Evolutionary conservation across 2,329 filamentous ascomycete species (phyloP).

Genomic region (Aspergillus candidus): DNA sequence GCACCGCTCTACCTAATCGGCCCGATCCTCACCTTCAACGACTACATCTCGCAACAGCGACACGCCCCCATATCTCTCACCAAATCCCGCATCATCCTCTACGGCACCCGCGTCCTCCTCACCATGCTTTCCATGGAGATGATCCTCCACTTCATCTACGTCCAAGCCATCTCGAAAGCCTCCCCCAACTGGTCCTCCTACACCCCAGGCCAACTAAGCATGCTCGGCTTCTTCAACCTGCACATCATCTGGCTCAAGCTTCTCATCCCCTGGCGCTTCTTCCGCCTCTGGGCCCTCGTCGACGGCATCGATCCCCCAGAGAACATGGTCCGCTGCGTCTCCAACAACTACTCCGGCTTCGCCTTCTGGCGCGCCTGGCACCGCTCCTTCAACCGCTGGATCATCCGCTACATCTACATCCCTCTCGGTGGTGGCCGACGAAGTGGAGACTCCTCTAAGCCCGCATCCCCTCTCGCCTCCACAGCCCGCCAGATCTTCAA

Average conservation of each 20-base stretch:
- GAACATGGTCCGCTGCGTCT: conserved; percentile 97
- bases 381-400: conserved; percentile 89
- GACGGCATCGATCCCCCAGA: conserved; percentile 93
- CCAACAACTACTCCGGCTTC: conserved; percentile 84
- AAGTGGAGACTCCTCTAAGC: conserved; percentile 21
- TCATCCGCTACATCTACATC: conserved; percentile 87
- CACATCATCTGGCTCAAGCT: conserved; percentile 98
- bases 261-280: conserved; percentile 94
- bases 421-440: conserved; percentile 68
- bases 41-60: conserved; percentile 83
- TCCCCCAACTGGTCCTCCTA: conserved; percentile 75
- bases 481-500: conserved; percentile 62
- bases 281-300: conserved; percentile 88
- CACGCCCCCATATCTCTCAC: conserved; percentile 68
- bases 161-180: conserved; percentile 82
- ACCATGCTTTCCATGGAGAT: conserved; percentile 85
- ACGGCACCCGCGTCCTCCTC: conserved; percentile 74
- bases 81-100: conserved; percentile 64
- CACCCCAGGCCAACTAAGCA: conserved; percentile 76
- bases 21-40: conserved; percentile 95
- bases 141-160: conserved; percentile 85
- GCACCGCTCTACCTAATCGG: conserved; percentile 88
- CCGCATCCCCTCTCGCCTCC: conserved; percentile 33
- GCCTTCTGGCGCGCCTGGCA: conserved; percentile 98
- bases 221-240: conserved; percentile 93